Conservation (phyloP, 371 early-diverging fungal genomes). For the Dipsacomyces acuminosporus region DNA sequence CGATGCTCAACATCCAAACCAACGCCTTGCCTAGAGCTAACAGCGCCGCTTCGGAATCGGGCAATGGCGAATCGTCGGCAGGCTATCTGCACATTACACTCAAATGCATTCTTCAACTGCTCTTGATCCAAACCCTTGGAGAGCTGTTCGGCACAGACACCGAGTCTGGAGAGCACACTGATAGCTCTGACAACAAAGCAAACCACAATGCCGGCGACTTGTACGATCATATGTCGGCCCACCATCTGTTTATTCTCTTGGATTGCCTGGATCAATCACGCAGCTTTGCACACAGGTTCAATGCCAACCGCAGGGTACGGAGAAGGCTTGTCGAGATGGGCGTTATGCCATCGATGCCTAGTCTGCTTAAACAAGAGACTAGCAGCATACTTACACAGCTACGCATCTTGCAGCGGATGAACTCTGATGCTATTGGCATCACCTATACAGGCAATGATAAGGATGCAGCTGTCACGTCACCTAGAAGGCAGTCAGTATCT, state of each 20-base stretch:
- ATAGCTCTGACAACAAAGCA: neutral
- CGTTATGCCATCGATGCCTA: conserved; percentile 83
- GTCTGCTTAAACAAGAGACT: conserved; percentile 74
- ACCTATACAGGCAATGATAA: neutral
- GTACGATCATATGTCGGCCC: conserved; percentile 45
- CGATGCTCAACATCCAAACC: neutral
- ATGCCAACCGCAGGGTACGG: conserved; percentile 71
- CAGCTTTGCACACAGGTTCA: conserved; percentile 77
- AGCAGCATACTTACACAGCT: conserved; percentile 34
- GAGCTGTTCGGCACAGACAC: conserved; percentile 51
- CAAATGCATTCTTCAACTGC: conserved; percentile 66
- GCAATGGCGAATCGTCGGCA: neutral
- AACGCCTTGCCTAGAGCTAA: conserved; percentile 11
- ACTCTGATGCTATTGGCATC: conserved; percentile 23
- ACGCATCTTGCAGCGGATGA: conserved; percentile 43
- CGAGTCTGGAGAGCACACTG: conserved; percentile 22
- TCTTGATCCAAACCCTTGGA: conserved; percentile 64
- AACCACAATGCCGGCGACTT: conserved; percentile 10
- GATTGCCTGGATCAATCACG: conserved; percentile 78
- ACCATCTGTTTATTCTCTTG: conserved; percentile 54
- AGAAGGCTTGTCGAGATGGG: conserved; percentile 78
- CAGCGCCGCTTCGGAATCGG: conserved; percentile 3
- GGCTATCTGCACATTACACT: conserved; percentile 60
- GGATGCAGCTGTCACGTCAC: neutral
- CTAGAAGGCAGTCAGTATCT: neutral